Evolutionary conservation across 768 basidiomycete genomes (phyloP).

Genomic region (Lactarius pseudohatsudake): DNA sequence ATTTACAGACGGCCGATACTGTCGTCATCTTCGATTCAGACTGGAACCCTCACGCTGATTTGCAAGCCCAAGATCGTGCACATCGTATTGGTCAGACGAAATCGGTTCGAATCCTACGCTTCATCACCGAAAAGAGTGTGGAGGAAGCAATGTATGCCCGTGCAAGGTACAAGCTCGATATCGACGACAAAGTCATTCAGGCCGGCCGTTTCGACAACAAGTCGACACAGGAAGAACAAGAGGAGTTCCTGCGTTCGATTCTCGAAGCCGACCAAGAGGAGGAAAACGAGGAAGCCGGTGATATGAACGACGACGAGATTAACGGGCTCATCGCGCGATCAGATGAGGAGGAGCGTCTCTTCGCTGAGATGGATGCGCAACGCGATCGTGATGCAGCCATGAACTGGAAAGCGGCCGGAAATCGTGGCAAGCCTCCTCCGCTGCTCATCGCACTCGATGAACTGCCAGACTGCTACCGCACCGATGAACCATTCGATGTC

Average conservation of each 20-base stretch:
- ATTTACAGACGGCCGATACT: constrained; percentile 87
- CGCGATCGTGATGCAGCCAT: constrained; percentile 67
- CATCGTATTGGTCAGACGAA: constrained; percentile 99
- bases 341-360: constrained; percentile 74
- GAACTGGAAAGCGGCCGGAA: constrained; percentile 68
- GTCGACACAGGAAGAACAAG: constrained; percentile 96
- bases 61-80: constrained; percentile 98
- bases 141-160: constrained; percentile 98
- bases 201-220: constrained; percentile 99
- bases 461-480: constrained; percentile 89
- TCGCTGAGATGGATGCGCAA: constrained; percentile 79
- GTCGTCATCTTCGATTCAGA: constrained; percentile 87
- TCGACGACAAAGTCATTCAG: constrained; percentile 99
- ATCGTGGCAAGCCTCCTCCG: constrained; percentile 74
- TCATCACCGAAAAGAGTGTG: constrained; percentile 97
- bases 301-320: constrained; percentile 93
- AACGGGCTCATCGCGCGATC: constrained; percentile 88
- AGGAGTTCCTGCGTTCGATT: constrained; percentile 90
- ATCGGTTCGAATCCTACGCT: constrained; percentile 92
- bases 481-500: constrained; percentile 73
- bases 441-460: constrained; percentile 85
- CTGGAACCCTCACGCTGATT: constrained; percentile 98
- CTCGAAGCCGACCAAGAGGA: constrained; percentile 89
- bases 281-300: constrained; percentile 85
- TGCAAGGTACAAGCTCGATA: constrained; percentile 94